Conservation (phyloP, 73 alveolate genomes). For the Paraurostyla sp. region DNA sequence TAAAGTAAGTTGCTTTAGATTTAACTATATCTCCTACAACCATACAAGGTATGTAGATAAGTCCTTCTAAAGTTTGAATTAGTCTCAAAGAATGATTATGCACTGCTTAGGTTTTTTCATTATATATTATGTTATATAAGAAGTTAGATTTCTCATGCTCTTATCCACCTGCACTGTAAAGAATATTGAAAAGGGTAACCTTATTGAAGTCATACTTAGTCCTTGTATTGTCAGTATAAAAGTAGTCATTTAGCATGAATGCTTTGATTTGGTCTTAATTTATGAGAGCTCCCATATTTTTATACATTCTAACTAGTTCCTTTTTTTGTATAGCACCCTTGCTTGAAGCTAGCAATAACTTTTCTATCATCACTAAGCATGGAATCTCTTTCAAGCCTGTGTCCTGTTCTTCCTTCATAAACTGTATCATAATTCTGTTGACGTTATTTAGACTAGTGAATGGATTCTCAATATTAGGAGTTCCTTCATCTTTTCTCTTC, state of each 20-base stretch:
- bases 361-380: background rate
- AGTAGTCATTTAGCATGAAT: background rate
- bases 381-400: background rate
- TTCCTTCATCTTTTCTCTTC: background rate
- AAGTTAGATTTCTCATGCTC: background rate
- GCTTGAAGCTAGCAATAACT: background rate
- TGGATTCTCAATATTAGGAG: background rate
- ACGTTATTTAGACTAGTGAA: background rate
- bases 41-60: background rate
- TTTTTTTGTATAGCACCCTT: background rate
- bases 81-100: background rate
- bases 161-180: slow-evolving; percentile 9
- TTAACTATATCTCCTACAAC: background rate
- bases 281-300: background rate
- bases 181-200: background rate
- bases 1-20: background rate
- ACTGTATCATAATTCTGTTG: background rate
- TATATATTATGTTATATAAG: background rate
- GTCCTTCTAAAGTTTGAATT: background rate
- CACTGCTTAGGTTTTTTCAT: background rate
- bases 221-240: slow-evolving; percentile 12
- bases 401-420: background rate
- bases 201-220: background rate
- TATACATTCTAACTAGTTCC: background rate
- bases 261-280: background rate